A percentile compares a stretch with the other conserved stretches of the same genome.
phyloP scores from a whole-genome alignment of 1,139 yeast species.

The Pneumocystis murina region DNA sequence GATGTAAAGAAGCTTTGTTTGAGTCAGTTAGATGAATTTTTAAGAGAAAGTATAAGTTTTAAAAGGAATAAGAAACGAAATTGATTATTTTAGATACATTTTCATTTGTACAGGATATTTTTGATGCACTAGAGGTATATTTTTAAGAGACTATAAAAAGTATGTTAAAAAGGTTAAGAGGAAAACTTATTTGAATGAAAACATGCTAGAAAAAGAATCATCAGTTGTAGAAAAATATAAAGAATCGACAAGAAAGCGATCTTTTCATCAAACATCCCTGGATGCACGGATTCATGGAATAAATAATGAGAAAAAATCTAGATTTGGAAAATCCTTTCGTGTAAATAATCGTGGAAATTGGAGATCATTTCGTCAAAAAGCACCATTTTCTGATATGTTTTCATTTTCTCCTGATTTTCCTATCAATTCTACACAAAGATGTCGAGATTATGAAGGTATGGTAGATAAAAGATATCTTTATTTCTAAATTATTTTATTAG shows the following conservation, averaged over 20 bases:
- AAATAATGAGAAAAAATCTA: not conserved
- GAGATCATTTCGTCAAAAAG: not conserved
- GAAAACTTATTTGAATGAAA: not conserved
- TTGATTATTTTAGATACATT: constrained; percentile 12
- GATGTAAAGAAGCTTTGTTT: constrained; percentile 23
- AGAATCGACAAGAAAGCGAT: not conserved
- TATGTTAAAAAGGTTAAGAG: not conserved
- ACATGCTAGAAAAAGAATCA: not conserved
- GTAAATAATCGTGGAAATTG: not conserved
- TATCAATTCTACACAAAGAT: not conserved
- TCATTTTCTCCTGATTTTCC: not conserved
- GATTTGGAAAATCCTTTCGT: not conserved
- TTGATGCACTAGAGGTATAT: constrained; percentile 17
- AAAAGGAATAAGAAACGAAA: not conserved
- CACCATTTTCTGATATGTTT: not conserved
- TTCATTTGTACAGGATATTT: constrained; percentile 23
- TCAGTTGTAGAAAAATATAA: not conserved
- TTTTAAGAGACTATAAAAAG: not conserved
- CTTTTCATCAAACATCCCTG: not conserved
- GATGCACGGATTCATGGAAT: not conserved
- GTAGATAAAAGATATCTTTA: not conserved
- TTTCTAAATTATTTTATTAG: constrained; percentile 10
- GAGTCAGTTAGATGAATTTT: constrained; percentile 27
- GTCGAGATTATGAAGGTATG: not conserved
- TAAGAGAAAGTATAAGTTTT: constrained; percentile 7